These are phyloP conservation scores for Tetrapisispora phaffii DNA, from an alignment of 805 yeast genomes.

Conservation along the genomic window DNA sequence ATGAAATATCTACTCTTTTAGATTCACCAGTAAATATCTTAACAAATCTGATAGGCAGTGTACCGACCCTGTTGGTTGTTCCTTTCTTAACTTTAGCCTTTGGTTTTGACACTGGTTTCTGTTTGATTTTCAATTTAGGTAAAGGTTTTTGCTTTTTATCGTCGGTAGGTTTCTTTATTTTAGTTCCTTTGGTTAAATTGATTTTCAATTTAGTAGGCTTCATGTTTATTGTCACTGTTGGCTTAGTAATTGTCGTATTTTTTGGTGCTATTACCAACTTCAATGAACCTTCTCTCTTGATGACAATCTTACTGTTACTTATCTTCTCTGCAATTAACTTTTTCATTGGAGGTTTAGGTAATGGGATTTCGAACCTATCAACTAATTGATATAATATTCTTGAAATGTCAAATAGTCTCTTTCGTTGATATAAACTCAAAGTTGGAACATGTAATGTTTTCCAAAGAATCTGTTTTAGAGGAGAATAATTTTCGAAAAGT, in stretches of 20 bases:
- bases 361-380: conserved; percentile 49
- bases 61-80: conserved; percentile 19
- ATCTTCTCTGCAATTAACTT: conserved; percentile 50
- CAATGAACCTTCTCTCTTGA: conserved; percentile 43
- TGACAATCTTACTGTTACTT: conserved; percentile 44
- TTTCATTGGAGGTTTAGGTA: conserved; percentile 60
- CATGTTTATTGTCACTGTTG: not conserved
- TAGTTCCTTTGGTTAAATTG: conserved; percentile 3
- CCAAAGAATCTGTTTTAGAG: conserved; percentile 59
- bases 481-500: conserved; percentile 35
- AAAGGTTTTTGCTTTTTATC: not conserved
- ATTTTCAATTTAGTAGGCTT: conserved; percentile 12
- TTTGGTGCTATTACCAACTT: conserved; percentile 23
- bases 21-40: conserved; percentile 29
- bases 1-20: conserved; percentile 34
- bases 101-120: not conserved
- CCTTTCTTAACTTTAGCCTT: conserved; percentile 11
- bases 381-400: conserved; percentile 55
- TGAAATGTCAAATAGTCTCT: conserved; percentile 54
- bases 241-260: conserved; percentile 8
- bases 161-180: not conserved
- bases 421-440: conserved; percentile 47
- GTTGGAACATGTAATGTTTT: conserved; percentile 52
- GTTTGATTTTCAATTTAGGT: not conserved
- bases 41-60: conserved; percentile 34